These are phyloP conservation scores for Pestalotiopsis sp. DNA, from an alignment of 2,329 filamentous ascomycete genomes.

Conservation along the genomic window DNA sequence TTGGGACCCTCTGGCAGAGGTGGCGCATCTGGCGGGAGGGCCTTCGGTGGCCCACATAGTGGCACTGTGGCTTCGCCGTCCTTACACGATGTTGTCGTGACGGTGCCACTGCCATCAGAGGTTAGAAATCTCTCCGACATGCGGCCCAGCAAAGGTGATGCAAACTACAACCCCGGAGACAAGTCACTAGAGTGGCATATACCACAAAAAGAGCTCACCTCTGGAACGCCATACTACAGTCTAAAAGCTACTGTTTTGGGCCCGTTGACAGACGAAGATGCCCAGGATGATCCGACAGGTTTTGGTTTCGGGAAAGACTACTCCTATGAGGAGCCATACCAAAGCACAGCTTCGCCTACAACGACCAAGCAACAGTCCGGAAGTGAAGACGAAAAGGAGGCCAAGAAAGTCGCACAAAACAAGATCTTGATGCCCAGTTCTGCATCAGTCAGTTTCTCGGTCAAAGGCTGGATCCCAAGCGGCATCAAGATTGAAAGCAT, in stretches of 20 bases:
- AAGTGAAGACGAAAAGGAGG: conserved; percentile 49
- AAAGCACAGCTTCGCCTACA: conserved; percentile 42
- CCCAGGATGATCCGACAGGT: conserved; percentile 50
- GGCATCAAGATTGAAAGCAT: conserved; percentile 70
- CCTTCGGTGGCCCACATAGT: conserved; percentile 46
- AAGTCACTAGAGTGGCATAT: conserved; percentile 81
- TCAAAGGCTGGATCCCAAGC: conserved; percentile 70
- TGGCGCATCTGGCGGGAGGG: conserved; percentile 37
- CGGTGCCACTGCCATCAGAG: conserved; percentile 74
- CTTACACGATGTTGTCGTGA: conserved; percentile 77
- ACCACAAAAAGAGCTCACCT: conserved; percentile 72
- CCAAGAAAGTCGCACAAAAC: conserved; percentile 65
- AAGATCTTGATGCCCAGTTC: conserved; percentile 80
- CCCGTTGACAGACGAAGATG: conserved; percentile 50
- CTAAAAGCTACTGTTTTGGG: conserved; percentile 82
- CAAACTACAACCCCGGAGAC: conserved; percentile 75
- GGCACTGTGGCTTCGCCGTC: conserved; percentile 60
- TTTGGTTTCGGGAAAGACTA: conserved; percentile 55
- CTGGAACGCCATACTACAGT: conserved; percentile 68
- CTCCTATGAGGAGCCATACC: conserved; percentile 59
- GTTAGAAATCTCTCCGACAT: conserved; percentile 86
- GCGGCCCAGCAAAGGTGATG: conserved; percentile 79
- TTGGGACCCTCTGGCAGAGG: conserved; percentile 44
- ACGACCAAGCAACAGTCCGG: conserved; percentile 24
- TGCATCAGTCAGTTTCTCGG: conserved; percentile 70